Base-by-base conservation (phyloP, 441 rosid species). In the Mallotus repandus region DNA sequence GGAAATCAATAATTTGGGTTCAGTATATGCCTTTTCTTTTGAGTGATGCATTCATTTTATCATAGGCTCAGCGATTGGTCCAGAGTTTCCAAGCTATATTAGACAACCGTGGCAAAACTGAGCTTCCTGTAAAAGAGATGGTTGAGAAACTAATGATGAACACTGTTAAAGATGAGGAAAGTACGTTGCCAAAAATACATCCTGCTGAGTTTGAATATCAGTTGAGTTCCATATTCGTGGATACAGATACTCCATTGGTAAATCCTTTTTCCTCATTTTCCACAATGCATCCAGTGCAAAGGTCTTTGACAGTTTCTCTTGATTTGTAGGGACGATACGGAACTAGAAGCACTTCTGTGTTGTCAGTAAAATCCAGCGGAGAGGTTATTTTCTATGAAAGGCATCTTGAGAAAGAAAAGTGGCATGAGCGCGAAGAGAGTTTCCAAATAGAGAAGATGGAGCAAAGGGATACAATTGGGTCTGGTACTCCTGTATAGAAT, bases 301-400 rank as follows among this genome's bases (percentile, higher is more conserved):
- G 9, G 14, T 58, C 45, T 7, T 45, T 9, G 0, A 21, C 16
- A 13, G 9, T n/a, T 29, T n/a, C 35, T 10, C 9, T 19, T 18
- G 62, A 67, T 63, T 38, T 69, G 71, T 78, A 87, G 94, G 93
- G 95, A 25, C 82, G 77, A 29, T 86, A 82, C 71, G 90, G 97
- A 68, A 90, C 93, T 25, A 87, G 92, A 84, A 91, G 92, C 86
- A 91, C 79, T 58, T 83, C 92, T 1, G 86, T 86, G 0, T 59
- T 90, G 77, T 77, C 76, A 32, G 84, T 85, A 77, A 84, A 78
- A 74, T 66, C 85, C 32, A 78, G 53, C 57, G 85, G 94, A 65
- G 85, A 82, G 73, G 81, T 82, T 3, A 71, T 71, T 65, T 87
- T 91, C 63, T 80, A 81, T 43, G 93, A 90, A 82, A 86, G 74